These are phyloP conservation scores for Eucalyptus decipiens DNA, from an alignment of 345 rosid genomes.

Conservation along the genomic window DNA sequence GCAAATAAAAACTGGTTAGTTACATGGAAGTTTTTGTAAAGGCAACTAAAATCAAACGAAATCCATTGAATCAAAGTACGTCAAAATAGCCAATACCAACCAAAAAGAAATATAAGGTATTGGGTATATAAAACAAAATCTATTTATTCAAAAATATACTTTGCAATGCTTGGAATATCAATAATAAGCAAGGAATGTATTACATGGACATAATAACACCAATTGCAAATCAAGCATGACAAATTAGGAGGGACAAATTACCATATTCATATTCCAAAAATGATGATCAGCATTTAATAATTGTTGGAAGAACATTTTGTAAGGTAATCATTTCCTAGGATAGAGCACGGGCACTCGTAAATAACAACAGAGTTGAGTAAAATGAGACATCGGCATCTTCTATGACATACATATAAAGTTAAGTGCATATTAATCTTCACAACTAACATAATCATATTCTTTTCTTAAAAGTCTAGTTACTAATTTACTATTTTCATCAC, in stretches of 20 bases:
- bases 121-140: no score
- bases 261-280: not conserved
- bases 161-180: not conserved
- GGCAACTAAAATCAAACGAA: no score
- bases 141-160: not conserved
- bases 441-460: not conserved
- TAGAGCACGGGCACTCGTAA: not conserved
- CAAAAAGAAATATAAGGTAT: no score
- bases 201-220: not conserved
- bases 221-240: not conserved
- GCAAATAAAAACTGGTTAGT: accelerated
- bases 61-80: no score
- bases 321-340: not conserved
- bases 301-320: not conserved
- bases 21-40: no score
- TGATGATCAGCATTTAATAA: accelerated
- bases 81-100: not conserved
- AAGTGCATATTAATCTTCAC: not conserved
- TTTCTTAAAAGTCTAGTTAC: no score
- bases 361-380: not conserved
- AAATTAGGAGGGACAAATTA: not conserved
- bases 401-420: accelerated
- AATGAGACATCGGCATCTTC: accelerated
- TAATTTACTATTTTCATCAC: not conserved
- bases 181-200: not conserved